These are phyloP conservation scores for Aspergillus sp. DNA, from an alignment of 2,329 filamentous ascomycete species.

Conservation along the genomic window DNA sequence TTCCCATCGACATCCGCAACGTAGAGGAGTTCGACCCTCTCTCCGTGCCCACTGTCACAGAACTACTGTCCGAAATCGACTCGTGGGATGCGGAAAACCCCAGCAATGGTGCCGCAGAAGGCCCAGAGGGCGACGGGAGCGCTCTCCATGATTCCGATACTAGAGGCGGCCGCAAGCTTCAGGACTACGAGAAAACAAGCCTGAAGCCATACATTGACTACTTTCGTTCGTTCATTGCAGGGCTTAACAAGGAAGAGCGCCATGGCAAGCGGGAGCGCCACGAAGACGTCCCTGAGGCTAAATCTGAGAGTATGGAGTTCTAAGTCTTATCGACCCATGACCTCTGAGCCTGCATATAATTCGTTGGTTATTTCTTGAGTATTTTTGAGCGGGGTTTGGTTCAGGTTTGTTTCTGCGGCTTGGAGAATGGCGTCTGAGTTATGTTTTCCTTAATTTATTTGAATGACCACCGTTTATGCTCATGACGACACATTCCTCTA, in stretches of 20 bases:
- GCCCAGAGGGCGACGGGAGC: slow-evolving; percentile 41
- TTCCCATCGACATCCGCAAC: slow-evolving; percentile 77
- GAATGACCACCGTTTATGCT: neutral
- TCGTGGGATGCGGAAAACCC: slow-evolving; percentile 59
- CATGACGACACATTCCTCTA: neutral
- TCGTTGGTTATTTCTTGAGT: neutral
- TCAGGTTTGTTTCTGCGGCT: neutral
- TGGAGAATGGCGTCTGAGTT: slow-evolving; percentile 8
- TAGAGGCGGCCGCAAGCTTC: slow-evolving; percentile 49
- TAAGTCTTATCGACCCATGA: slow-evolving; percentile 35
- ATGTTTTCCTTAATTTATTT: neutral
- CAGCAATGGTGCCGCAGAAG: slow-evolving; percentile 36
- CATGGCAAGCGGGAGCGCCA: slow-evolving; percentile 52
- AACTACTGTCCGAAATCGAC: slow-evolving; percentile 82
- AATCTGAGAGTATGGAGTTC: slow-evolving; percentile 64
- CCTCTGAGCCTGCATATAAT: neutral
- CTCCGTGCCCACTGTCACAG: slow-evolving; percentile 81
- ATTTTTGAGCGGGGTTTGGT: slow-evolving; percentile 12
- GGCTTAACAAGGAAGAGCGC: slow-evolving; percentile 72
- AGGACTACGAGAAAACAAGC: slow-evolving; percentile 97
- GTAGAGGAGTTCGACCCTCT: slow-evolving; percentile 86
- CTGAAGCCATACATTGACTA: slow-evolving; percentile 89
- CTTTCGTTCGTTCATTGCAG: slow-evolving; percentile 78
- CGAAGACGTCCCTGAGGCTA: slow-evolving; percentile 44
- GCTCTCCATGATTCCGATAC: slow-evolving; percentile 31